Evolutionary conservation across 768 basidiomycete genomes (phyloP).

Genomic region (Hericium coralloides): DNA sequence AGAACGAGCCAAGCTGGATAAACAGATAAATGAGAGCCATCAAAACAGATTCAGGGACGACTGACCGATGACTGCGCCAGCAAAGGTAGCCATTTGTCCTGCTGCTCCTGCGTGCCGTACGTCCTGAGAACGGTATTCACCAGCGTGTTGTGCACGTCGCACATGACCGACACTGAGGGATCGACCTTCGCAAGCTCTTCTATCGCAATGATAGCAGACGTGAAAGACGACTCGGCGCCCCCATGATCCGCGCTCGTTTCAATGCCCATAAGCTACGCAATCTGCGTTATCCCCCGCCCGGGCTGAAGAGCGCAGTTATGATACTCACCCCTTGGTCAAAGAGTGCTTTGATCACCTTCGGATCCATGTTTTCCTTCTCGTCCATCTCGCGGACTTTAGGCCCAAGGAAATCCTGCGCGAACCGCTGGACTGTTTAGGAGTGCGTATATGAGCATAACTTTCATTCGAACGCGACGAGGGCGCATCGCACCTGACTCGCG

Average conservation of each 20-base stretch:
- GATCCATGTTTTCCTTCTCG: slow-evolving; percentile 93
- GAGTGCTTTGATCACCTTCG: slow-evolving; percentile 72
- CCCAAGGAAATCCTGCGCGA: slow-evolving; percentile 80
- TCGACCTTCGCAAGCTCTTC: slow-evolving; percentile 97
- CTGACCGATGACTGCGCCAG: slow-evolving; percentile 69
- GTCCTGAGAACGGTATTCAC: slow-evolving; percentile 91
- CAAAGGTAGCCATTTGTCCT: slow-evolving; percentile 82
- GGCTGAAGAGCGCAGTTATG: not conserved
- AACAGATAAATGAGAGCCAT: not conserved
- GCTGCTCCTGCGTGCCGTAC: slow-evolving; percentile 77
- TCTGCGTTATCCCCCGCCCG: not conserved
- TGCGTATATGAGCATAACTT: not conserved
- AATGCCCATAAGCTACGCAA: slow-evolving; percentile 86
- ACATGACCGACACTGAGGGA: slow-evolving; percentile 91
- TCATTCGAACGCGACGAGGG: not conserved
- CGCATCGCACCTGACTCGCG: slow-evolving; percentile 69
- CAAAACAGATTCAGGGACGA: not conserved
- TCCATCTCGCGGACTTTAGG: slow-evolving; percentile 98
- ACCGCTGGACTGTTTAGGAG: slow-evolving; percentile 57
- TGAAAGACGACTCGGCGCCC: slow-evolving; percentile 88
- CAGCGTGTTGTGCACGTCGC: slow-evolving; percentile 98
- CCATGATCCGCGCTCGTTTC: slow-evolving; percentile 80
- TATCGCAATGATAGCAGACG: slow-evolving; percentile 89
- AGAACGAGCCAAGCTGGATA: slow-evolving; percentile 86
- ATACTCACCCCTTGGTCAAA: slow-evolving; percentile 87